Base-by-base conservation (phyloP, 2,329 filamentous ascomycete species). In the Sclerotinia glacialis region DNA sequence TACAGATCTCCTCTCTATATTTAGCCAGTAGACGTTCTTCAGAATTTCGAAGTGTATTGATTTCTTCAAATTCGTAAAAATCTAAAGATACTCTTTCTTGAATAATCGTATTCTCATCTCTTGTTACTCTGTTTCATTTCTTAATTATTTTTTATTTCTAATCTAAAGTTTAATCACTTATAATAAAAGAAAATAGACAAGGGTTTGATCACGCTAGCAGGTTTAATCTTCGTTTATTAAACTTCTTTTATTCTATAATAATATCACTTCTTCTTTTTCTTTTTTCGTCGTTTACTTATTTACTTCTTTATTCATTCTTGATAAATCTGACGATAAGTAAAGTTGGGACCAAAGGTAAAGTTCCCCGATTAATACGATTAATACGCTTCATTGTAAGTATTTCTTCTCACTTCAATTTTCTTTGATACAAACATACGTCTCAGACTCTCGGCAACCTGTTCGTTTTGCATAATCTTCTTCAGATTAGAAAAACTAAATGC, bases 181-280 rank as follows among this genome's bases (percentile, higher is more conserved):
- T 61, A 37, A 49, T 11, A 26, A 23, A 18, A 26, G 14, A 31
- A 49, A 49, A 46, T 61, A 46, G 26, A 23, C 14, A 56, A 55
- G 61, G 37, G 37, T 12, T 18, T n/a, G 23, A 16, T 40, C 37
- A 42, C 61, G 49, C 50, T 64, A 56, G 50, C 50, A 56, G 28
- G 28, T 56, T 64, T 64, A 56, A 56, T 40, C 26, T 64, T 21
- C 28, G 61, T 56, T 56, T 23, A 64, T 56, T 28, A 18, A 23
- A 37, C 26, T 37, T 64, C 28, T 63, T 56, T 56, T 21, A 23
- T 26, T 18, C 23, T 60, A 31, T 54, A 34, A 3, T n/a, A 31
- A 3, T 40, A n/a, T 5, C 16, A 14, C 37, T 40, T 37, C 26
- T 26, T 37, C 11, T 14, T 40, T 3, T 11, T 37, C 26, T 23